These are phyloP conservation scores for Penicillium coprophilum DNA, from an alignment of 495 filamentous ascomycete genomes.

Conservation along the genomic window DNA sequence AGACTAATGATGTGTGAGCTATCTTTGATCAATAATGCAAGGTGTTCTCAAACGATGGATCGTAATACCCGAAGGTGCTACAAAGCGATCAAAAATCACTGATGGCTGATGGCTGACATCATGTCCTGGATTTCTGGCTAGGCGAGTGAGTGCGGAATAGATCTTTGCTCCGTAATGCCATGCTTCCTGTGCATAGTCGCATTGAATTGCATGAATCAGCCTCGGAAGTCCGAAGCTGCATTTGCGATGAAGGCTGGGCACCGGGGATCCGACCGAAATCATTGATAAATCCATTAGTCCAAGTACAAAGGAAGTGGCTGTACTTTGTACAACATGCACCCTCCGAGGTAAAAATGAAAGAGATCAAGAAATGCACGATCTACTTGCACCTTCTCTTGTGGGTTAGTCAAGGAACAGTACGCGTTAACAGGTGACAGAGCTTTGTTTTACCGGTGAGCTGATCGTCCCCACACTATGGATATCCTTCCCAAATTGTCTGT, in stretches of 20 bases:
- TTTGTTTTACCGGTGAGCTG: constrained; percentile 6
- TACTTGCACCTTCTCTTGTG: neutral
- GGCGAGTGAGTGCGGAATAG: neutral
- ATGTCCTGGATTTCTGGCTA: neutral
- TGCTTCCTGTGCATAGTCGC: neutral
- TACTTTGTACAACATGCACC: neutral
- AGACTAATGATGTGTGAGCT: neutral
- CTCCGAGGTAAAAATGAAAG: neutral
- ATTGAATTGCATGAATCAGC: constrained; percentile 1
- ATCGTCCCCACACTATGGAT: neutral
- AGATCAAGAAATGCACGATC: neutral
- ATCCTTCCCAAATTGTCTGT: neutral
- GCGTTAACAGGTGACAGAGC: neutral
- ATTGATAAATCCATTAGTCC: neutral
- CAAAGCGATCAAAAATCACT: neutral
- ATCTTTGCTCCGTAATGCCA: neutral
- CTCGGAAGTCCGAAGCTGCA: constrained; percentile 8
- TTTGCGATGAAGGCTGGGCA: constrained; percentile 1
- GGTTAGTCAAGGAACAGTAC: constrained; percentile 1
- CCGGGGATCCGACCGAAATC: neutral
- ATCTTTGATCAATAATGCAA: neutral
- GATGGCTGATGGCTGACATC: constrained; percentile 1
- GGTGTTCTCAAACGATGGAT: neutral
- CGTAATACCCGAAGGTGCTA: neutral
- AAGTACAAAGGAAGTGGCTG: neutral